Evolutionary conservation across 2,329 filamentous ascomycete genomes (phyloP), one percentile per base, ranked within the genome.

Genomic region (Zasmidium cellare): DNA sequence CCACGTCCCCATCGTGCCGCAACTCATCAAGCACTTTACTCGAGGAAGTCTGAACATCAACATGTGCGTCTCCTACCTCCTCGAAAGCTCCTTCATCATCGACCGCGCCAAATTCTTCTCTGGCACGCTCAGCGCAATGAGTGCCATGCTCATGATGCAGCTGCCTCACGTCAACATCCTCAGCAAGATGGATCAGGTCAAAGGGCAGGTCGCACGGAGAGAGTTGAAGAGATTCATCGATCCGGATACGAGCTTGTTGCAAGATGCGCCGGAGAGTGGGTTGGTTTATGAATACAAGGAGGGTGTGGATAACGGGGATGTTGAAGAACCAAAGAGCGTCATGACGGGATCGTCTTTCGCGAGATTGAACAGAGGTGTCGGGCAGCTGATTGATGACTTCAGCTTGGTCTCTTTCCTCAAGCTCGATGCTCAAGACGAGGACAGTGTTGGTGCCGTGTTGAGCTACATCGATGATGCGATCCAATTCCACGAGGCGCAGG

Each of bases 81-180:
- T 99, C 63, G 94, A 99, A 75, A 91, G 91, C 12, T 97, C 92
- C 9, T 99, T 97, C 73, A 89, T 97, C 69, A 86, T 97, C 61
- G 94, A 99, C 76, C 88, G 91, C 60, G 90, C 94, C 70, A 99
- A 97, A 78, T 99, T 96, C 82, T 97, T 99, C 76, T 88, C 94
- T 0, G 94, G 94, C 12, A 96, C 94, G 0, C 80, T 99, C 59
- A 94, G 90, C 72, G 94, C 94, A 64, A 97, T 99, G 94, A 96
- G 90, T 70, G 92, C 94, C 64, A 99, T 99, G 94, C 86, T 99
- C 69, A 94, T 97, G 91, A 84, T 99, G 62, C 94, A 97, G 77
- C 86, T 97, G 64, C 94, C 94, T 3, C 94, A 99, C 72, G 86
- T 99, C 72, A 99, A 99, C 73, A 89, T 99, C 60, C 79, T 99